Evolutionary conservation across 208 protist genomes (phyloP).

Genomic region (Trichomonas tenax): DNA sequence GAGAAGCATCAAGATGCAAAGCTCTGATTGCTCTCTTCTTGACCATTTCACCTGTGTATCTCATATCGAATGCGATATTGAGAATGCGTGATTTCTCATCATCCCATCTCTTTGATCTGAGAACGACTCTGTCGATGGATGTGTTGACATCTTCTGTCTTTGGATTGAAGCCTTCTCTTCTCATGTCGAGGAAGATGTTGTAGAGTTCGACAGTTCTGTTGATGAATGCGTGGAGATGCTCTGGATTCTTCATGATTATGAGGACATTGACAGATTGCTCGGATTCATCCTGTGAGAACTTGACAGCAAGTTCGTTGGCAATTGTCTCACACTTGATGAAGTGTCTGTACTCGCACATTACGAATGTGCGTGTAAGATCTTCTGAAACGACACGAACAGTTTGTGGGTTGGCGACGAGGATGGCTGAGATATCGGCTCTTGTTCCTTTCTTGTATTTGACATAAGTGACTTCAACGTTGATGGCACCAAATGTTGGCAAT

Average conservation of each 20-base stretch:
- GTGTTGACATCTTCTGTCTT: neutral
- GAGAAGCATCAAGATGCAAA: neutral
- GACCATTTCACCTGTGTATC: neutral
- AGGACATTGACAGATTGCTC: neutral
- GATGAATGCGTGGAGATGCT: neutral
- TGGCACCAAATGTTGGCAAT: neutral
- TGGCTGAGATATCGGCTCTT: neutral
- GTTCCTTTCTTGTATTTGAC: neutral
- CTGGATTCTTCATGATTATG: neutral
- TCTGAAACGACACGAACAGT: neutral
- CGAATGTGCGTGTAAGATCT: neutral
- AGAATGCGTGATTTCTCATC: neutral
- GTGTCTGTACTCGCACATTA: neutral
- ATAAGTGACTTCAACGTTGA: neutral
- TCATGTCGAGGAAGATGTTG: neutral
- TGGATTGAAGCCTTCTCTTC: neutral
- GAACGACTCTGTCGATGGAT: neutral
- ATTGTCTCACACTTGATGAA: neutral
- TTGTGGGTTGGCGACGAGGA: neutral
- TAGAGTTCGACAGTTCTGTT: neutral
- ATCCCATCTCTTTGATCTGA: neutral
- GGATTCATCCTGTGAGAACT: neutral
- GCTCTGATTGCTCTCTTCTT: neutral
- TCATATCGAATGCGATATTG: neutral
- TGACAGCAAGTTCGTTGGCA: neutral